phyloP scores from a whole-genome alignment of 1,139 yeast genomes.

The Kluyveromyces sp. region DNA sequence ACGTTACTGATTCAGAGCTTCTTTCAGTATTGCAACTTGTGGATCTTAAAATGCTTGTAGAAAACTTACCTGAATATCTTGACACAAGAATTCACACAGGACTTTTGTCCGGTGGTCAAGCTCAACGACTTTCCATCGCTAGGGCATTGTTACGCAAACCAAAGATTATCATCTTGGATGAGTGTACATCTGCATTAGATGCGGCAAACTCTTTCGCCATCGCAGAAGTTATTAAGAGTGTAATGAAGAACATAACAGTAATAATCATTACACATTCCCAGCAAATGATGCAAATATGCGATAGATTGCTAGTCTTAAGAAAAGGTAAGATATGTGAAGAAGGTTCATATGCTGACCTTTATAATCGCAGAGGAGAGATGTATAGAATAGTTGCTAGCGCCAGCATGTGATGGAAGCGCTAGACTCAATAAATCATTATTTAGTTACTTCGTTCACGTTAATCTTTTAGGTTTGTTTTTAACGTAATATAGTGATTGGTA shows the following conservation, averaged over 20 bases:
- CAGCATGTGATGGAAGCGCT: neutral
- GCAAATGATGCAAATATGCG: constrained; percentile 46
- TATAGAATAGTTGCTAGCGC: constrained; percentile 7
- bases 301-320: constrained; percentile 37
- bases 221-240: constrained; percentile 28
- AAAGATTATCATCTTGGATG: constrained; percentile 60
- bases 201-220: constrained; percentile 44
- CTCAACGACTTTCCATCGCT: constrained; percentile 68
- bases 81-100: constrained; percentile 51
- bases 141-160: constrained; percentile 64
- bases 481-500: too few relatives aligned
- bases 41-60: constrained; percentile 45
- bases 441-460: too few relatives aligned
- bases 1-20: constrained; percentile 34
- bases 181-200: constrained; percentile 75
- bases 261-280: constrained; percentile 53
- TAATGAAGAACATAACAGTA: constrained; percentile 23
- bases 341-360: constrained; percentile 30
- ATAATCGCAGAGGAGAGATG: constrained; percentile 18
- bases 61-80: constrained; percentile 47
- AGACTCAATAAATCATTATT: too few relatives aligned
- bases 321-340: constrained; percentile 39
- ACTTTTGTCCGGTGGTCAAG: constrained; percentile 70
- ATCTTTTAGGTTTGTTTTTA: too few relatives aligned
- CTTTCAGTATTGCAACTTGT: constrained; percentile 38